Evolutionary conservation across 768 basidiomycete species (phyloP).

Genomic region (Fibroporia radiculosa): DNA sequence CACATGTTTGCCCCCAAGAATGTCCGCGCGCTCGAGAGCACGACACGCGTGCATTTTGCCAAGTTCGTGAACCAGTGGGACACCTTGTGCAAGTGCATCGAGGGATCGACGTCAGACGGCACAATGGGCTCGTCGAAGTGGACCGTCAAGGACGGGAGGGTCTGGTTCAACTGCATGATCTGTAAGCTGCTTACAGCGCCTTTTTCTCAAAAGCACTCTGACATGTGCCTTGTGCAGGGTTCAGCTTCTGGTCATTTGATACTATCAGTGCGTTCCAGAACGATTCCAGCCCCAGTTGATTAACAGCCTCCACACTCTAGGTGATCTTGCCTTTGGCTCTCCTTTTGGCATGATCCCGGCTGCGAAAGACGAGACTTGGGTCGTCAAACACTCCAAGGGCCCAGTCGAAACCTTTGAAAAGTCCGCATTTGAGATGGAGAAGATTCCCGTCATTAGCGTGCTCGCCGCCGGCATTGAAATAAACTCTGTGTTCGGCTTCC

Average conservation of each 20-base stretch:
- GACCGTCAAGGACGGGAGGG: constrained; percentile 44
- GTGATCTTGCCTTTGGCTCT: constrained; percentile 73
- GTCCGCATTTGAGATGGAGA: background rate
- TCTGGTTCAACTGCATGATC: constrained; percentile 63
- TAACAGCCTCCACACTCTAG: constrained; percentile 9
- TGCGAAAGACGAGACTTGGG: constrained; percentile 58
- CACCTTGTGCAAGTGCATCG: constrained; percentile 42
- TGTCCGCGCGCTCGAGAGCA: constrained; percentile 73
- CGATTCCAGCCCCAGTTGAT: background rate
- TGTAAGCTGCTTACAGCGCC: constrained; percentile 36
- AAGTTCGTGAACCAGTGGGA: constrained; percentile 68
- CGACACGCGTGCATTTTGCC: constrained; percentile 50
- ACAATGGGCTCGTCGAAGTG: constrained; percentile 47
- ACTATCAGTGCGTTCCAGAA: constrained; percentile 47
- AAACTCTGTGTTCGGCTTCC: background rate
- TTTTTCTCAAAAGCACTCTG: no score
- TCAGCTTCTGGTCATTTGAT: constrained; percentile 51
- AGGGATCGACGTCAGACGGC: constrained; percentile 27
- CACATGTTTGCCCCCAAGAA: constrained; percentile 71
- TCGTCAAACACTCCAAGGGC: constrained; percentile 43
- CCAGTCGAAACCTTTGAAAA: constrained; percentile 36
- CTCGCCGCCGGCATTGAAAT: background rate
- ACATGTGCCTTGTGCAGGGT: constrained; percentile 26
- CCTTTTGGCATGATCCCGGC: constrained; percentile 81
- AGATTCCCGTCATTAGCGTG: background rate